A percentile compares a stretch with the other conserved stretches of the same genome.
These are phyloP conservation scores for Sugiyamaella novakii DNA, from an alignment of 1,139 yeast genomes.

Conservation along the genomic window DNA sequence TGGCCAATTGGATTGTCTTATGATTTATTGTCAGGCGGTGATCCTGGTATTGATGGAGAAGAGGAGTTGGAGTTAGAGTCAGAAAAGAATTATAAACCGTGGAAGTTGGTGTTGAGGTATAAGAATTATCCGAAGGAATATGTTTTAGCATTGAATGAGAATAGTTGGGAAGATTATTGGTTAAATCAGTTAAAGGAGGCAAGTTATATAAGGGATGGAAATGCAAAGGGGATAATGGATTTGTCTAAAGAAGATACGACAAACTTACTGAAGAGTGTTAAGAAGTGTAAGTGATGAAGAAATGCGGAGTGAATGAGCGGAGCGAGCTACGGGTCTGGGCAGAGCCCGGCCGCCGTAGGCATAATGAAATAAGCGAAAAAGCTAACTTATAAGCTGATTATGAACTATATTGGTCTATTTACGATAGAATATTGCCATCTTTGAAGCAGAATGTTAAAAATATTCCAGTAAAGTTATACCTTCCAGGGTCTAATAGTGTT, in stretches of 20 bases:
- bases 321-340: no score
- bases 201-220: constrained; percentile 70
- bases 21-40: constrained; percentile 53
- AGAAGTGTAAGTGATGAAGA: constrained; percentile 29
- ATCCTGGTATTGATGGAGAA: constrained; percentile 34
- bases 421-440: constrained; percentile 43
- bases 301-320: no score
- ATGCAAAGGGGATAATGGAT: constrained; percentile 73
- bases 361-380: neutral
- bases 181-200: constrained; percentile 80
- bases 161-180: constrained; percentile 56
- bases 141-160: constrained; percentile 51
- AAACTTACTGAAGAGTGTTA: constrained; percentile 58
- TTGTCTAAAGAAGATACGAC: constrained; percentile 63
- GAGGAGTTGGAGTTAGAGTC: constrained; percentile 11
- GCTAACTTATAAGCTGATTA: constrained; percentile 35
- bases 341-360: neutral
- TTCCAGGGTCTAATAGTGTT: constrained; percentile 51
- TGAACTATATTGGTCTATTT: constrained; percentile 43
- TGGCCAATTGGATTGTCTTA: constrained; percentile 72
- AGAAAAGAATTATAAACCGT: constrained; percentile 39
- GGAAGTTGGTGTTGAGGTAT: constrained; percentile 55
- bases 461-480: constrained; percentile 63
- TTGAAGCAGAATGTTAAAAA: constrained; percentile 37
- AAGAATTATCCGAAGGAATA: constrained; percentile 55